Base-by-base conservation (phyloP, 345 rosid genomes). In the Erucastrum elatum region DNA sequence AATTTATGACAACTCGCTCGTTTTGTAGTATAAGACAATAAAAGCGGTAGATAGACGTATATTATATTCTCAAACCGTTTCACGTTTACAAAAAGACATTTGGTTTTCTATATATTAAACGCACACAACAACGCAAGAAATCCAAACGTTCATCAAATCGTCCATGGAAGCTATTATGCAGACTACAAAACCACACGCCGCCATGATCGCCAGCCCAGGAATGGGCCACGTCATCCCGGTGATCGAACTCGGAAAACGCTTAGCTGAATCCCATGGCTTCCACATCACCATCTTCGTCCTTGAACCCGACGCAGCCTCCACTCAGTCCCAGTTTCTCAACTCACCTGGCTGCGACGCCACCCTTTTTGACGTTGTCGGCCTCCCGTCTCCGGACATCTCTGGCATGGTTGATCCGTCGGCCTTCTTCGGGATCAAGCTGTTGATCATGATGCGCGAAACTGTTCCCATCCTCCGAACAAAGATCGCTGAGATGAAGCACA, bases 361-460 rank as follows among this genome's bases (percentile, higher is more conserved):
- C 0, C 72, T 74, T 70, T 15, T 85, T 27, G 44, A 82, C 12
- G 37, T 88, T 10, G 72, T 87, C 35, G 30, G 73, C 6, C 85
- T 87, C 59, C 90, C 88, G 0, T 29, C 81, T 0, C 79, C 80
- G 5, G 84, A 89, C 61, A 60, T 86, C 58, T 83, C 90, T 17
- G 56, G 80, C 10, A 74, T 79, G 9, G 62, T 81, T 8, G 78
- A 73, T 49, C 82, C 76, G 5, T 68, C 71, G 4, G 51, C 85
- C 9, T 12, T 65, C 1, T 27, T 88, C 3, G 79, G 33, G 4
- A 75, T 84, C 2, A 81, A 68, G 60, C 4, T 89, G 5, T 46
- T 49, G 6, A 53, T 68, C 21, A 79, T 81, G 81, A 78, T 89
- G 83, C 82, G 87, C 0, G 83, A 75, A 67, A 71, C 87, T 25